Percentiles rank a stretch among this genome's conserved stretches.
Evolutionary conservation across 176 grass and related monocot species (phyloP).

Genomic region (Phoenix roebelenii): DNA sequence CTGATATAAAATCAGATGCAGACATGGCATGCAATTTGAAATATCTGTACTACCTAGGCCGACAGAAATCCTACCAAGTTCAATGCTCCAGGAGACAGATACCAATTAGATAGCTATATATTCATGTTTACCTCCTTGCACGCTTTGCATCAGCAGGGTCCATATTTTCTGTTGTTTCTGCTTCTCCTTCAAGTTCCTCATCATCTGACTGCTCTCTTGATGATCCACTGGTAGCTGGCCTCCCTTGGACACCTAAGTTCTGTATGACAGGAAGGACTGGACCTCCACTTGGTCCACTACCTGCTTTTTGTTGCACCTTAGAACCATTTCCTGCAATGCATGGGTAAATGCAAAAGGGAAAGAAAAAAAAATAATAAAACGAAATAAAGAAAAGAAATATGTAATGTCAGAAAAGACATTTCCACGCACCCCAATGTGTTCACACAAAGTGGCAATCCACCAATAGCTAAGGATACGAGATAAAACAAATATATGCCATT

Average conservation of each 20-base stretch:
- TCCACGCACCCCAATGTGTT: too few species aligned
- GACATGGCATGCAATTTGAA: too few species aligned
- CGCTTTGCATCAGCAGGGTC: constrained; percentile 42
- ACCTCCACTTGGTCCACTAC: constrained; percentile 8
- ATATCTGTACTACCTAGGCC: too few species aligned
- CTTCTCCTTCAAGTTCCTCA: constrained; percentile 51
- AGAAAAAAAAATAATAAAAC: neutral
- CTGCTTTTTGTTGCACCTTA: constrained; percentile 22
- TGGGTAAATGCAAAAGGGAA: neutral
- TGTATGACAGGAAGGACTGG: constrained; percentile 24
- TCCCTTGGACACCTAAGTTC: constrained; percentile 26
- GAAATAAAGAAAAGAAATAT: too few species aligned
- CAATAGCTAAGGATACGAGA: too few species aligned
- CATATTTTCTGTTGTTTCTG: constrained; percentile 15
- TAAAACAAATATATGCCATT: too few species aligned
- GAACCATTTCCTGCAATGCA: constrained; percentile 14
- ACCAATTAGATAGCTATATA: neutral
- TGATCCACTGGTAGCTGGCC: constrained; percentile 40
- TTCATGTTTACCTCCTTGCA: constrained; percentile 48
- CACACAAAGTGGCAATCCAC: too few species aligned
- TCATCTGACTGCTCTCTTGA: constrained; percentile 57
- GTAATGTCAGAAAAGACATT: too few species aligned
- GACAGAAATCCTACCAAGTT: too few species aligned
- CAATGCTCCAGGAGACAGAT: too few species aligned
- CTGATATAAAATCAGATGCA: too few species aligned